Percentiles rank a stretch among this genome's conserved stretches.
Conservation (phyloP, 2,329 filamentous ascomycete genomes). For the Dothideomycetes sp. region DNA sequence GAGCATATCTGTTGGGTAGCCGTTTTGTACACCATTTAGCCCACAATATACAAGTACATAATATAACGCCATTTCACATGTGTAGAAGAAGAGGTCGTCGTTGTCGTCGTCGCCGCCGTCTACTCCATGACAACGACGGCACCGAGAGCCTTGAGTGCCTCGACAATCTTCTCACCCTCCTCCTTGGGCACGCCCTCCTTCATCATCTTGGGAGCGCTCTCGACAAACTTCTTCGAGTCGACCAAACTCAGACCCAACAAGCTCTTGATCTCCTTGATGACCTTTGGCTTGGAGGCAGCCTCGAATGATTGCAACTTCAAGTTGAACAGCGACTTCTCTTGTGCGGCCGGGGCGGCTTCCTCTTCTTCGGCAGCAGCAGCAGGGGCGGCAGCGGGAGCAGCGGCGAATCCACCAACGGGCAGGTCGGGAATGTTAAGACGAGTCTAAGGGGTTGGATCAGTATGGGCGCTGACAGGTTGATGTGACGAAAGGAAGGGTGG, state of each 20-base stretch:
- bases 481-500: neutral
- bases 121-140: conserved; percentile 89
- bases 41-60: conserved; percentile 15
- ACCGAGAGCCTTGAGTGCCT: conserved; percentile 85
- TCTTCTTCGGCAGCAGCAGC: conserved; percentile 65
- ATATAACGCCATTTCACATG: conserved; percentile 14
- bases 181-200: conserved; percentile 99
- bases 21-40: conserved; percentile 14
- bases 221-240: conserved; percentile 99
- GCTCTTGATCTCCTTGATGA: conserved; percentile 99
- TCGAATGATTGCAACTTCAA: conserved; percentile 91
- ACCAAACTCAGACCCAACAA: conserved; percentile 92
- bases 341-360: conserved; percentile 77
- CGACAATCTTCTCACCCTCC: conserved; percentile 97
- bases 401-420: conserved; percentile 83
- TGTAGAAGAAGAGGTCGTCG: neutral
- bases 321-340: conserved; percentile 95
- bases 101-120: neutral
- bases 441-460: conserved; percentile 47
- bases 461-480: no score
- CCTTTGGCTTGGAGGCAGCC: conserved; percentile 82
- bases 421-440: conserved; percentile 97
- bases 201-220: conserved; percentile 95
- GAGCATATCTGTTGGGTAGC: no score
- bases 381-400: conserved; percentile 49